Conservation (phyloP, 2,329 filamentous ascomycete species). For the Fusarium sp. region DNA sequence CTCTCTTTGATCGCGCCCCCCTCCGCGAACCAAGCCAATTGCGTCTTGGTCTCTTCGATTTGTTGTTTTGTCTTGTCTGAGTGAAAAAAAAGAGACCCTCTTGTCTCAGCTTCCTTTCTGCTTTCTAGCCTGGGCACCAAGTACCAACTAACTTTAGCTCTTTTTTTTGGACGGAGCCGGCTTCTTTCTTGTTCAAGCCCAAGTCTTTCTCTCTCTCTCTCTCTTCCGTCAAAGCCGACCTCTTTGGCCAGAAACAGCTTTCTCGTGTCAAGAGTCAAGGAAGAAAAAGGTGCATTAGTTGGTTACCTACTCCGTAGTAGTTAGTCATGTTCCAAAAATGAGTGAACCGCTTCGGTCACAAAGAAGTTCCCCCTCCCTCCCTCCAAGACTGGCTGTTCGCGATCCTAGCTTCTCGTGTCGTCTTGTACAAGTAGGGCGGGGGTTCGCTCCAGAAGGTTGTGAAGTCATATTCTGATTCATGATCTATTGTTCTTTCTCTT, state of each 20-base stretch:
- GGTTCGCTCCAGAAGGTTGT: slow-evolving; percentile 7
- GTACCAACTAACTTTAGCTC: background rate
- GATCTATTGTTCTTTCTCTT: slow-evolving; percentile 10
- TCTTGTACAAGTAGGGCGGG: slow-evolving; percentile 41
- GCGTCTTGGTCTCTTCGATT: slow-evolving; percentile 25
- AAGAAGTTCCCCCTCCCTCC: slow-evolving; percentile 29
- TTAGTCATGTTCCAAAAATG: slow-evolving; percentile 22
- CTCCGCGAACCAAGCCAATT: slow-evolving; percentile 39
- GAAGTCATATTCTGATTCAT: slow-evolving; percentile 18
- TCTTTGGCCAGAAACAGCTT: slow-evolving; percentile 46
- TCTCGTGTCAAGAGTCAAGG: background rate
- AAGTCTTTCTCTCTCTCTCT: slow-evolving; percentile 1
- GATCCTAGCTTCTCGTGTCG: slow-evolving; percentile 33
- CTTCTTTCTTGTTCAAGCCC: background rate
- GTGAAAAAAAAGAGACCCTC: background rate
- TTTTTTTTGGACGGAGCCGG: background rate
- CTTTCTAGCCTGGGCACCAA: too few relatives aligned
- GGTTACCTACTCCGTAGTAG: too few relatives aligned
- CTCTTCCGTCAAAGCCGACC: slow-evolving; percentile 24
- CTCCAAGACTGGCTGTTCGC: slow-evolving; percentile 38
- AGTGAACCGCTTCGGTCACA: slow-evolving; percentile 45
- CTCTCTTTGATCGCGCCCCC: slow-evolving; percentile 37
- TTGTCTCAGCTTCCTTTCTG: slow-evolving; percentile 36
- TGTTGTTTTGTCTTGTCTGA: background rate
- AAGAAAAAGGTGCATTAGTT: background rate